phyloP scores from a whole-genome alignment of 768 basidiomycete genomes.

The Gautieria morchelliformis region DNA sequence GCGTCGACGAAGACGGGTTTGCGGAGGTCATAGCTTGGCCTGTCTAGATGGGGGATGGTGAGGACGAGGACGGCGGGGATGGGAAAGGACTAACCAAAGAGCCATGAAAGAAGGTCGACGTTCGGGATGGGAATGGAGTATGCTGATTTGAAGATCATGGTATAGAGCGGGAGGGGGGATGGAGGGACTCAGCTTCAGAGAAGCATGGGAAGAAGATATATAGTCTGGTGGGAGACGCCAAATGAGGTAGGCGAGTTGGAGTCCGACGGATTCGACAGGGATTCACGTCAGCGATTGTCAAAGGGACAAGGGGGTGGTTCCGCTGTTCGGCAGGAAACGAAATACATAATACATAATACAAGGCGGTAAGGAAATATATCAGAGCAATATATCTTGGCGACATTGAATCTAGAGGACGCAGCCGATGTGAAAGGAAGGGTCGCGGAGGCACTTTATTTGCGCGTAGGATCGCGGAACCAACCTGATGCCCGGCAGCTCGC shows the following conservation, averaged over 20 bases:
- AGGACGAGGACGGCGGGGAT: background rate
- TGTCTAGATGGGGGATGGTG: background rate
- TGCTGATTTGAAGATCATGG: slow-evolving; percentile 7
- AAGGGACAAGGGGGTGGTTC: slow-evolving; percentile 1
- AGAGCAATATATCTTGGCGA: no score
- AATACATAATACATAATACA: background rate
- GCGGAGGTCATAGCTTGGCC: slow-evolving; percentile 5
- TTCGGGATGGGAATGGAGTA: slow-evolving; percentile 9
- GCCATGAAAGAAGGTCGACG: slow-evolving; percentile 8
- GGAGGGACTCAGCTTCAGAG: background rate
- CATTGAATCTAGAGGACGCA: no score
- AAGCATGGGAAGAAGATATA: background rate
- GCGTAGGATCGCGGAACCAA: no score
- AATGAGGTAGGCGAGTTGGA: background rate
- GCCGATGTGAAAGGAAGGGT: no score
- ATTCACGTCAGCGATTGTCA: background rate
- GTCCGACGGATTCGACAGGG: background rate
- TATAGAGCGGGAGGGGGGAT: background rate
- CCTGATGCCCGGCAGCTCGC: no score
- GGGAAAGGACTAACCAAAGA: slow-evolving; percentile 5
- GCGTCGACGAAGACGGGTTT: slow-evolving; percentile 6
- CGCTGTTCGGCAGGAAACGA: background rate
- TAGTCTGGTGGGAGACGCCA: background rate
- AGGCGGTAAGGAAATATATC: no score
- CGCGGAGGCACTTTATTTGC: no score